A percentile compares a stretch with the other conserved stretches of the same genome.
Evolutionary conservation across 106 monocot genomes (phyloP).

Genomic region (Acorus gramineus): DNA sequence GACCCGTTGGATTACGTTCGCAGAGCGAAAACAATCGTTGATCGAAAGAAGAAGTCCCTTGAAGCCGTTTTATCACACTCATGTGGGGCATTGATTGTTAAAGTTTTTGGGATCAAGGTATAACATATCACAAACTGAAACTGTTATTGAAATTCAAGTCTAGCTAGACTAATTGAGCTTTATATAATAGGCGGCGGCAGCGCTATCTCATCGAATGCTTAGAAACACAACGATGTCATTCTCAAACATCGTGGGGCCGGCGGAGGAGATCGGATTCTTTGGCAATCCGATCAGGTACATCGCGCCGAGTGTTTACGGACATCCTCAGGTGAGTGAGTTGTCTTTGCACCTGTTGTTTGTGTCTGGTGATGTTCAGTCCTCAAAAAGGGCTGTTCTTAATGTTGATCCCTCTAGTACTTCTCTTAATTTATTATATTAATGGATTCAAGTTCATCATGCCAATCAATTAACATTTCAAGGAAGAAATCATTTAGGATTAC

Average conservation of each 20-base stretch:
- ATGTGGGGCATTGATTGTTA: conserved; percentile 21
- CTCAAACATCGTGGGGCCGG: conserved; percentile 74
- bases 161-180: too few relatives aligned
- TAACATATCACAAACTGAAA: not conserved
- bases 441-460: too few relatives aligned
- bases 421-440: not conserved
- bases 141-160: too few relatives aligned
- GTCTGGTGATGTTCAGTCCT: too few relatives aligned
- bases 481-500: too few relatives aligned
- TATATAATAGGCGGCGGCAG: conserved; percentile 34
- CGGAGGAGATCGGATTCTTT: conserved; percentile 62
- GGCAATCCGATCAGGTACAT: conserved; percentile 69
- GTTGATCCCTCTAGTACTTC: not conserved
- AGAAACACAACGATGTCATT: conserved; percentile 67
- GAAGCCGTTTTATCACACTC: conserved; percentile 46
- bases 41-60: conserved; percentile 57
- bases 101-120: conserved; percentile 66
- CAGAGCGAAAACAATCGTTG: conserved; percentile 27
- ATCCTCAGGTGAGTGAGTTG: conserved; percentile 52
- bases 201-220: conserved; percentile 36
- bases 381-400: too few relatives aligned
- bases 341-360: too few relatives aligned
- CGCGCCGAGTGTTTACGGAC: conserved; percentile 78
- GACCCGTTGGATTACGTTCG: conserved; percentile 69
- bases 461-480: too few relatives aligned